These are phyloP conservation scores for Candida pseudoviswanathii DNA, from an alignment of 1,139 yeast species.

Conservation along the genomic window DNA sequence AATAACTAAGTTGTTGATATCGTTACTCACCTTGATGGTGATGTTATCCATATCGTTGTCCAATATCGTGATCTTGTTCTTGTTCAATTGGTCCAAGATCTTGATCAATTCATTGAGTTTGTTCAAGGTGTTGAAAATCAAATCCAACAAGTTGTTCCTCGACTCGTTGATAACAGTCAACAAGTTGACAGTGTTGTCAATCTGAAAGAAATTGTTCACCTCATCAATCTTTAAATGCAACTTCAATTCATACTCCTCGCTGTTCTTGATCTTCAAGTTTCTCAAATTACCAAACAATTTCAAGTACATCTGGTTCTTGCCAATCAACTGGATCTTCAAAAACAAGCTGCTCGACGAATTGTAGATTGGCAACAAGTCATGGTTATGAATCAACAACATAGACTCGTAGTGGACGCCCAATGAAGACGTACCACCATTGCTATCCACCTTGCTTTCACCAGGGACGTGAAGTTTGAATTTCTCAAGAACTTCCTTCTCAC, in stretches of 20 bases:
- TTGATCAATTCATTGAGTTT: slow-evolving; percentile 36
- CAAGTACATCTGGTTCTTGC: slow-evolving; percentile 27
- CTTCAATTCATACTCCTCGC: slow-evolving; percentile 19
- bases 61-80: slow-evolving; percentile 29
- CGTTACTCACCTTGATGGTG: slow-evolving; percentile 30
- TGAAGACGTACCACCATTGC: neutral
- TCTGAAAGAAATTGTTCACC: slow-evolving; percentile 28
- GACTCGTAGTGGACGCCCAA: slow-evolving; percentile 25
- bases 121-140: slow-evolving; percentile 32
- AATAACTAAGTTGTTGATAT: slow-evolving; percentile 25
- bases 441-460: neutral
- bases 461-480: slow-evolving; percentile 16
- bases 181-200: slow-evolving; percentile 30
- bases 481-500: slow-evolving; percentile 11
- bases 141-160: slow-evolving; percentile 22
- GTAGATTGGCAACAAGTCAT: slow-evolving; percentile 35
- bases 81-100: slow-evolving; percentile 36
- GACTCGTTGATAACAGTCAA: slow-evolving; percentile 24
- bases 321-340: slow-evolving; percentile 31
- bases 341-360: slow-evolving; percentile 41
- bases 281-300: slow-evolving; percentile 35
- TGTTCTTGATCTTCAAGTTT: slow-evolving; percentile 20
- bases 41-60: slow-evolving; percentile 33
- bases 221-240: slow-evolving; percentile 26
- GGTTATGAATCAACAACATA: slow-evolving; percentile 35